Evolutionary conservation across 257 asterid genomes (phyloP).

Genomic region (Plantago major): DNA sequence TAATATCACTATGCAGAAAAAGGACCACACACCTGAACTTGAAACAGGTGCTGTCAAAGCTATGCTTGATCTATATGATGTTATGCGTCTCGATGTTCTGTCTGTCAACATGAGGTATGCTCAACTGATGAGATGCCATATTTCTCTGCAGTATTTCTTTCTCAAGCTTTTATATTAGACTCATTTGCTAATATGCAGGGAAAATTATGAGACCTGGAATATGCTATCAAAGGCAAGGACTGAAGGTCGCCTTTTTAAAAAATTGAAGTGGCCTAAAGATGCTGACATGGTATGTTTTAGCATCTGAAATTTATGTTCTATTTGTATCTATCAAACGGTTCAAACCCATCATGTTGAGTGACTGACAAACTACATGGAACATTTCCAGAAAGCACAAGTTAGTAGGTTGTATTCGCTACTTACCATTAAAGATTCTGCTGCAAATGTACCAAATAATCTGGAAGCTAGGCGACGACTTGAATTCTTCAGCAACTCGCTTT

Average conservation of each 20-base stretch:
- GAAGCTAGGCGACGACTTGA: conserved; percentile 93
- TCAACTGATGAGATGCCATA: conserved; percentile 2
- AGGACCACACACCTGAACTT: conserved; percentile 68
- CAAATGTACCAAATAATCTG: conserved; percentile 77
- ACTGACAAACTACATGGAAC: conserved; percentile 24
- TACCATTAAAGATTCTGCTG: conserved; percentile 89
- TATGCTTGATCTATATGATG: conserved; percentile 91
- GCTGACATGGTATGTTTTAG: conserved; percentile 57
- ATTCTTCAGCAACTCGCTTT: conserved; percentile 90
- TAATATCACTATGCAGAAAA: conserved; percentile 46
- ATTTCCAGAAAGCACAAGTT: conserved; percentile 67
- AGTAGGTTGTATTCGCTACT: conserved; percentile 76
- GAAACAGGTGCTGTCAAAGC: conserved; percentile 92
- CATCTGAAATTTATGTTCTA: conserved; percentile 14
- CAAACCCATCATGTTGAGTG: conserved; percentile 5
- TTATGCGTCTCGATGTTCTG: conserved; percentile 74
- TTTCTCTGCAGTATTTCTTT: neutral
- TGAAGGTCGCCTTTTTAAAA: conserved; percentile 89
- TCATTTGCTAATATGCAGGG: conserved; percentile 39
- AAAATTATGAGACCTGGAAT: conserved; percentile 72
- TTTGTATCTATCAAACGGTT: conserved; percentile 2
- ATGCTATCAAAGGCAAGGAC: conserved; percentile 70
- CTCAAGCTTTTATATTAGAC: conserved; percentile 5
- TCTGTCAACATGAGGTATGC: conserved; percentile 73
- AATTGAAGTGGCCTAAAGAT: conserved; percentile 89